Evolutionary conservation across 2,329 filamentous ascomycete species (phyloP).

Genomic region (Gyromitra esculenta): DNA sequence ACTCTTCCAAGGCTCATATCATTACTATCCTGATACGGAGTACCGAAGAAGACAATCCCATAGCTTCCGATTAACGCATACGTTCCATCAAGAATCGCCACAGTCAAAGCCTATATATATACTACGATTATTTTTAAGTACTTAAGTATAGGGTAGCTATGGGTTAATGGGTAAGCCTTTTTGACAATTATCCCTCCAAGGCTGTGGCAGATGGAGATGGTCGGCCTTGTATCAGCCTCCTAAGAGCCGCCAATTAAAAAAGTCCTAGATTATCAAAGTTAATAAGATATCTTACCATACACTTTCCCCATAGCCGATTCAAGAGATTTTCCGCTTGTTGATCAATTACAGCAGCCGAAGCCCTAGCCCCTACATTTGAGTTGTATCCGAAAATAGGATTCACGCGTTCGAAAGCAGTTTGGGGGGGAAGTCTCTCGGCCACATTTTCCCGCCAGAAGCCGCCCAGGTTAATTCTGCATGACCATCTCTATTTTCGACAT

Average conservation of each 20-base stretch:
- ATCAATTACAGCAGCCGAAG: slow-evolving; percentile 1
- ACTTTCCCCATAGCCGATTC: background rate
- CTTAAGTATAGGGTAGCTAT: background rate
- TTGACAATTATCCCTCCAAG: slow-evolving; percentile 44
- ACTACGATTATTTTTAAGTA: background rate
- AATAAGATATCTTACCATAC: background rate
- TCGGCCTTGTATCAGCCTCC: background rate
- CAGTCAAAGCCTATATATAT: background rate
- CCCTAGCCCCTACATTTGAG: background rate
- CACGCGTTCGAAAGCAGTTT: slow-evolving; percentile 5
- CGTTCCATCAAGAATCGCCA: background rate
- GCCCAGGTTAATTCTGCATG: slow-evolving; percentile 13
- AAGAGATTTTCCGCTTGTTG: background rate
- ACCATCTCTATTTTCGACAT: slow-evolving; percentile 1
- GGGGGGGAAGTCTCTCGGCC: slow-evolving; percentile 46
- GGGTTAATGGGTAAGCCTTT: background rate
- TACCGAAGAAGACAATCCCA: slow-evolving; percentile 21
- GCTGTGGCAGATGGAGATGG: slow-evolving; percentile 32
- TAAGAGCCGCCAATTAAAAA: background rate
- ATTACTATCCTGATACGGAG: slow-evolving; percentile 1
- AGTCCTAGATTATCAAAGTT: background rate
- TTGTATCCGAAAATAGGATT: slow-evolving; percentile 41
- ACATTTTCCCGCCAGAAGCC: slow-evolving; percentile 19
- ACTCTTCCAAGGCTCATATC: background rate
- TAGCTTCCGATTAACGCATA: slow-evolving; percentile 1